Evolutionary conservation across 306 rosid species (phyloP).

Genomic region (Lithocarpus polystachyus): DNA sequence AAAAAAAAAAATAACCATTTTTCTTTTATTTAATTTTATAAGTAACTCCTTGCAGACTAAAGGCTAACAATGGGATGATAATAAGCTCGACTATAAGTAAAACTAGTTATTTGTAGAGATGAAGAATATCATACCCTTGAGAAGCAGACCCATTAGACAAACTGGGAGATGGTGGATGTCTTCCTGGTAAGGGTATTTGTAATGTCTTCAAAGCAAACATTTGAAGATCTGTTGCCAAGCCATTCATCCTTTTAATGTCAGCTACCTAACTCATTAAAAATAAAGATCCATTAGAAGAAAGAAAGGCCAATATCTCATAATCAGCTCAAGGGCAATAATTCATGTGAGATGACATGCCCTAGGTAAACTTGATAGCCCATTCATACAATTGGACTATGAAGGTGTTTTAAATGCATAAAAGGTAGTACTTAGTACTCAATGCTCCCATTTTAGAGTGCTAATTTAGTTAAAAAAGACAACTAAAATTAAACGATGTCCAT

Average conservation of each 20-base stretch:
- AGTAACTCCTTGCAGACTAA: background rate
- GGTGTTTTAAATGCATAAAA: too few relatives aligned
- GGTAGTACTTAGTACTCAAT: too few relatives aligned
- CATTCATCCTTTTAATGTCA: slow-evolving; percentile 80
- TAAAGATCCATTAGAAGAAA: background rate
- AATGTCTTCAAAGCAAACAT: slow-evolving; percentile 78
- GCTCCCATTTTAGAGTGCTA: too few relatives aligned
- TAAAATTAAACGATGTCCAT: too few relatives aligned
- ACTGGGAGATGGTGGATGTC: slow-evolving; percentile 67
- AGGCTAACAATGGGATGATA: background rate
- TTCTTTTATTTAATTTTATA: background rate
- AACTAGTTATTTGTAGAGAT: background rate
- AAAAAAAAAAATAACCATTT: background rate
- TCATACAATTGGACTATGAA: too few relatives aligned
- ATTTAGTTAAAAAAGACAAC: too few relatives aligned
- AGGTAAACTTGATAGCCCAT: background rate
- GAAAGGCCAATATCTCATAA: slow-evolving; percentile 13
- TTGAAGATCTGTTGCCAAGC: slow-evolving; percentile 80
- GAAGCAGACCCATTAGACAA: slow-evolving; percentile 37
- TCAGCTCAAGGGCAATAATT: background rate
- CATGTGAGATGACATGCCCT: background rate
- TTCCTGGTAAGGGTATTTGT: slow-evolving; percentile 82
- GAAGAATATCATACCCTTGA: slow-evolving; percentile 35
- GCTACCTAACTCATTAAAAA: slow-evolving; percentile 54
- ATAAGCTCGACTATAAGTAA: background rate